A percentile compares a stretch with the other conserved stretches of the same genome.
These are phyloP conservation scores for Conringia planisiliqua DNA, from an alignment of 345 rosid species.

Conservation along the genomic window DNA sequence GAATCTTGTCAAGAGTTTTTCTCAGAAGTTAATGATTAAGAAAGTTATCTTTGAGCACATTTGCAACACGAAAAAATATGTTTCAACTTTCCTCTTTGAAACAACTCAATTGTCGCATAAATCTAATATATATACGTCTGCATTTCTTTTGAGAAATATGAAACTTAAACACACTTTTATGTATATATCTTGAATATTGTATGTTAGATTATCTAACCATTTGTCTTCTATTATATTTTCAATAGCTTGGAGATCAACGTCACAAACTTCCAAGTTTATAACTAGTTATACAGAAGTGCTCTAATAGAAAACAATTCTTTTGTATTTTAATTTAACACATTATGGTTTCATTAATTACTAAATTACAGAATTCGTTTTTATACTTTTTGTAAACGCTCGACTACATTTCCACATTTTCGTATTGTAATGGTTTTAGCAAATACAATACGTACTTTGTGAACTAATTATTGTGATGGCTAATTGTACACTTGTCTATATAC, in stretches of 20 bases:
- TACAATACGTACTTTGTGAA: not conserved
- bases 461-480: not conserved
- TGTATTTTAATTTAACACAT: not conserved
- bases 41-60: not conserved
- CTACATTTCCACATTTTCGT: not conserved
- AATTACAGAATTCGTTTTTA: too few relatives aligned
- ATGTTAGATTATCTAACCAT: conserved; percentile 7
- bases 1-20: not conserved
- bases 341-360: too few relatives aligned
- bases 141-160: conserved; percentile 24
- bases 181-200: conserved; percentile 11
- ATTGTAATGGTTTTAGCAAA: not conserved
- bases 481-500: not conserved
- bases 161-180: not conserved
- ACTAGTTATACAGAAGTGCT: not conserved
- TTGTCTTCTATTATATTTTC: not conserved
- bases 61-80: not conserved
- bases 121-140: conserved; percentile 23
- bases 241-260: not conserved
- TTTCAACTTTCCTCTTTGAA: conserved; percentile 5
- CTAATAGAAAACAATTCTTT: not conserved
- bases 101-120: conserved; percentile 9
- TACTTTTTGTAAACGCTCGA: not conserved
- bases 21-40: conserved; percentile 9
- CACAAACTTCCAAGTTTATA: not conserved